phyloP scores from a whole-genome alignment of 1,139 yeast genomes.

The Candida smagusa region DNA sequence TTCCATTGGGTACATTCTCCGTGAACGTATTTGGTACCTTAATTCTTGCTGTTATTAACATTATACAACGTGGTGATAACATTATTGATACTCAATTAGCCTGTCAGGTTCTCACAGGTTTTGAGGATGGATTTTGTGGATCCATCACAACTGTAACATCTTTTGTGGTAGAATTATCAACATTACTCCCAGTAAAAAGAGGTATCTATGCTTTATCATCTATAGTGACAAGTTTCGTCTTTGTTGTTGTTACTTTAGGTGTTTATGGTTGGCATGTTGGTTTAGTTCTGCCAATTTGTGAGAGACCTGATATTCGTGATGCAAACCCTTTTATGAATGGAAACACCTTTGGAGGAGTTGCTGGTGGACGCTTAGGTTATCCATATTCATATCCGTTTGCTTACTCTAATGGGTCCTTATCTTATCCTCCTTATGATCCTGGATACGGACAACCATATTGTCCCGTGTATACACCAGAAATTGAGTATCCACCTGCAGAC shows the following conservation, averaged over 20 bases:
- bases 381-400: no score
- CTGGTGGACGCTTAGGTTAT: no score
- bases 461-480: no score
- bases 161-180: constrained; percentile 62
- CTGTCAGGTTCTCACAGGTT: constrained; percentile 55
- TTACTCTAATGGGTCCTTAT: no score
- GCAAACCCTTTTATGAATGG: no score
- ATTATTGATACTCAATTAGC: constrained; percentile 16
- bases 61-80: no score
- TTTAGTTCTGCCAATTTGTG: no score
- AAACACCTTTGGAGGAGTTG: no score
- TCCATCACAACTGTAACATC: constrained; percentile 75
- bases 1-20: constrained; percentile 72
- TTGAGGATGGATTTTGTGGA: constrained; percentile 75
- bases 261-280: constrained; percentile 47
- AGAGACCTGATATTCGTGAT: no score
- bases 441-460: no score
- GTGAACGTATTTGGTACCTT: constrained; percentile 63
- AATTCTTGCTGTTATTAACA: constrained; percentile 25
- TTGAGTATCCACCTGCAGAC: no score
- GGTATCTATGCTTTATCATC: constrained; percentile 42
- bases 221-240: constrained; percentile 33
- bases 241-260: constrained; percentile 50
- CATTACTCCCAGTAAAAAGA: constrained; percentile 26
- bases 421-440: no score